Base-by-base conservation (phyloP, 345 rosid genomes). In the Ceriops tagal region DNA sequence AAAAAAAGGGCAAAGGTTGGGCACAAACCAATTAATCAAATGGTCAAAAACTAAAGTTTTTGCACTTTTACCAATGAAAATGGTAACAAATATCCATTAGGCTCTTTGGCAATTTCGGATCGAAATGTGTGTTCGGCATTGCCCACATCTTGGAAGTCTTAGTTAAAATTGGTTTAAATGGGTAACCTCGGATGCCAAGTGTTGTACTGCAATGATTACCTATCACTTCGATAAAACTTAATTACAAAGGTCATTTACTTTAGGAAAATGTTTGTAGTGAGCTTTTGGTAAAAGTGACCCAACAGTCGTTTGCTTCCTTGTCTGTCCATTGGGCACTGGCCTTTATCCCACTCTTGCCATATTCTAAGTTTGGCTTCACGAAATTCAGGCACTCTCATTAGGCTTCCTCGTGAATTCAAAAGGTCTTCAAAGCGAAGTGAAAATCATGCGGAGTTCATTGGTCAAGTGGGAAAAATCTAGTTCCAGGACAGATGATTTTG, bases 141-240 rank as follows among this genome's bases (percentile, higher is more conserved):
- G 63, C 74, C 53, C 57, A 28, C 68, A 55, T 63, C 62, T 35
- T 47, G 69, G 69, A 71, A 58, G 64, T 55, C 74, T 43, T 13
- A 43, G 16, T 63, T 63, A 56, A 71, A 39, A 24, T 46, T 47
- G 18, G 69, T 58, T 75, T 67, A 53, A 65, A 35, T 67, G 39
- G 75, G 51, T 20, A 63, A 68, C 79, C 61, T 64, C 72, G 71
- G 75, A 82, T 83, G 79, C 77, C 84, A 71, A 78, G 58, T 53
- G 64, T 62, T 61, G 70, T 69, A 66, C 83, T 74, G 24, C 67
- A 21, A 85, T 79, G 58, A 80, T 82, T 75, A 75, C 78, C 71
- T 32, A 19, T 4, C 66, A 10, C 65, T 77, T 35, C 3, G 5
- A 34, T 8, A 37, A 31, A 31, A n/a, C 39, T 39, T 10, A n/a